Percentiles rank a stretch among this genome's conserved stretches.
Evolutionary conservation across 495 filamentous ascomycete genomes (phyloP).

Genomic region (Hyaloscypha hepaticicola): DNA sequence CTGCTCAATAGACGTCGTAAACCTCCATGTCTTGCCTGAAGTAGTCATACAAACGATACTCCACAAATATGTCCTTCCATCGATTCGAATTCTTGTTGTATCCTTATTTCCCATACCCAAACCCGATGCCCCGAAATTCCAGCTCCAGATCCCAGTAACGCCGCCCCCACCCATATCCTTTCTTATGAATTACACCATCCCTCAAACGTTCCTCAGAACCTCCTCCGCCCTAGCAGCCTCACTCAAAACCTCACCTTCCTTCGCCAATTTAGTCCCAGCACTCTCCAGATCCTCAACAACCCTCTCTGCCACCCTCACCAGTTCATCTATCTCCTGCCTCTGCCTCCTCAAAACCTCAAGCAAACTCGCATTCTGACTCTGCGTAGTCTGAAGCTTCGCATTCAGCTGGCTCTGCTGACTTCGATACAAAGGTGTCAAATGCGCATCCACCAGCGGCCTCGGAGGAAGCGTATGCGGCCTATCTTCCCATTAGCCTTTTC

Average conservation of each 20-base stretch:
- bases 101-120: background rate
- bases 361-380: conserved; percentile 63
- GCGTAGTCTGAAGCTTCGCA: conserved; percentile 56
- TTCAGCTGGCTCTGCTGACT: conserved; percentile 61
- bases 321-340: conserved; percentile 67
- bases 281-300: conserved; percentile 68
- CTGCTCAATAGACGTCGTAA: background rate
- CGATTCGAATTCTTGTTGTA: background rate
- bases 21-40: background rate
- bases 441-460: conserved; percentile 61
- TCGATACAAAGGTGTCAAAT: conserved; percentile 66
- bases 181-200: background rate
- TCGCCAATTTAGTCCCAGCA: conserved; percentile 32
- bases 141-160: background rate
- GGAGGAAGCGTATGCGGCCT: conserved; percentile 73
- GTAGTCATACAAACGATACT: background rate
- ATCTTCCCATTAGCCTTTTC: conserved; percentile 38
- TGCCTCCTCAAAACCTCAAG: conserved; percentile 63
- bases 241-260: conserved; percentile 45
- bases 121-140: background rate
- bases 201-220: conserved; percentile 13
- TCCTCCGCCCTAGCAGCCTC: conserved; percentile 49
- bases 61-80: background rate
- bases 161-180: background rate
- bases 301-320: conserved; percentile 63